Evolutionary conservation across 164 flowering plant genomes (phyloP).

Genomic region (Cinnamomum chago): DNA sequence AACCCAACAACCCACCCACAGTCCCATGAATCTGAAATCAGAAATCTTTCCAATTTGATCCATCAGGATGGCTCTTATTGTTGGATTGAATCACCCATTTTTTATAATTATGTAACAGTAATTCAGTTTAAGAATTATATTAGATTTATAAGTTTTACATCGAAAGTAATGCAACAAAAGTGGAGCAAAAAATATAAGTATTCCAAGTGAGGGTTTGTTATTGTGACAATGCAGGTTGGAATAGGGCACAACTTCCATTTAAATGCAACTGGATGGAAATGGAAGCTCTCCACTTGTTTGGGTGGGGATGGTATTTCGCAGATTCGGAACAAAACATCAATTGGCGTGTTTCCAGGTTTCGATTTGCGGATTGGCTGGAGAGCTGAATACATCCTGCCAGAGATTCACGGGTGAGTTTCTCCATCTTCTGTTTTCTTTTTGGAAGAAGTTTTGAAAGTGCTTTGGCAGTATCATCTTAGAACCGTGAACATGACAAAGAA

Average conservation of each 20-base stretch:
- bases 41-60: no score
- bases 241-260: constrained; percentile 75
- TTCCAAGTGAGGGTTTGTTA: neutral
- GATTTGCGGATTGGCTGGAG: constrained; percentile 88
- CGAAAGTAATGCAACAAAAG: neutral
- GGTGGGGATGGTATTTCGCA: constrained; percentile 91
- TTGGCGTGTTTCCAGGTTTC: constrained; percentile 71
- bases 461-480: neutral
- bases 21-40: no score
- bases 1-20: no score
- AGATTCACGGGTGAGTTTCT: constrained; percentile 70
- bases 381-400: constrained; percentile 91
- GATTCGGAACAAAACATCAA: constrained; percentile 71
- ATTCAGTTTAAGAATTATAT: no score
- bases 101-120: no score
- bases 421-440: neutral
- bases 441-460: neutral
- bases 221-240: constrained; percentile 55
- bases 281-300: constrained; percentile 81
- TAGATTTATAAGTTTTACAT: neutral
- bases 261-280: constrained; percentile 87
- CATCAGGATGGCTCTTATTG: no score
- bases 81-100: no score
- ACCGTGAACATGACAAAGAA: neutral
- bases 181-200: neutral